Evolutionary conservation across 768 basidiomycete genomes (phyloP), one percentile per base, ranked within the genome.

Genomic region (Trametopsis cervina): DNA sequence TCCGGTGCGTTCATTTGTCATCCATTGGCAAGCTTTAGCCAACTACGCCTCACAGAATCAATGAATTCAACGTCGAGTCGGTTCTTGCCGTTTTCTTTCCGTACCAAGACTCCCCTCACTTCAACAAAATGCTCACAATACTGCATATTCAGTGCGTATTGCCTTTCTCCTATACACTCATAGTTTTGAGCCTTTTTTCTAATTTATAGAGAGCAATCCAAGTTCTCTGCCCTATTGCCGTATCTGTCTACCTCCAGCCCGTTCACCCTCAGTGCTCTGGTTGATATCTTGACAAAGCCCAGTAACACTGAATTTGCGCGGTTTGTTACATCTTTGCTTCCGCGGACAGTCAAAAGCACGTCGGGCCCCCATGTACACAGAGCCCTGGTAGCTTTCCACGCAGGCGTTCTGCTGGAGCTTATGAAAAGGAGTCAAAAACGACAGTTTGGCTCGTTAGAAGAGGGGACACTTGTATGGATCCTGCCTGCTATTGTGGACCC

Each of bases 31-130:
- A n/a, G n/a, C n/a, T n/a, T n/a, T n/a, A n/a, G n/a, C n/a, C n/a
- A n/a, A n/a, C n/a, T n/a, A n/a, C n/a, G n/a, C n/a, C n/a, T n/a
- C n/a, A 10, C 33, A 97, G 95, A 62, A 80, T 97, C 22, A 77
- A 97, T 60, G 93, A 98, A 62, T 92, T 97, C 70, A 96, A 98
- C 58, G 74, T 94, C 46, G 77, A 85, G 46, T 74, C 77, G 20
- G 61, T 93, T 22, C 73, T 98, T 4, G 67, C 82, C 6, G 70
- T 92, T 20, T 98, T 98, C 66, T 68, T 97, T 24, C 96, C 96
- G 0, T 97, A 95, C 61, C 92, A 98, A 59, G 90, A 94, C 56
- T 88, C 94, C 4, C 83, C 89, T 0, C 92, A 97, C 62, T 98
- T 98, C 64, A 77, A 85, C 7, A 95, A 96, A 57, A 89, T 97